phyloP scores from a whole-genome alignment of 2,329 filamentous ascomycete species.

The Chaetomium globosum region DNA sequence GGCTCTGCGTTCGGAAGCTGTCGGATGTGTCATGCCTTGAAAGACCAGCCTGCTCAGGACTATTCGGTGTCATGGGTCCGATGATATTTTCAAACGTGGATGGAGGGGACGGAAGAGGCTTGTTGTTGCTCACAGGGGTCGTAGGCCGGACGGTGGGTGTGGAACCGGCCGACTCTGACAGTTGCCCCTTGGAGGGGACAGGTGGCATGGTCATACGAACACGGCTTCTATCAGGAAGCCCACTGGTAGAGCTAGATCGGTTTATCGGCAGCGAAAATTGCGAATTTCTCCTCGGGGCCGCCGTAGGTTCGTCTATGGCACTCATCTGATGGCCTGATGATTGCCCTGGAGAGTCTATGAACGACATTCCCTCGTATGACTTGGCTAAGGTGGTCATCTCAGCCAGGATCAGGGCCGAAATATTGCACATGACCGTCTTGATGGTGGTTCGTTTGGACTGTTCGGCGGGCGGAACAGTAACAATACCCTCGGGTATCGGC shows the following conservation, averaged over 20 bases:
- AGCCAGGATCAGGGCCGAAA: conserved; percentile 71
- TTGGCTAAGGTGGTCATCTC: conserved; percentile 76
- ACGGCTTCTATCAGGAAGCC: conserved; percentile 60
- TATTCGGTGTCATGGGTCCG: conserved; percentile 43
- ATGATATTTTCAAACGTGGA: conserved; percentile 54
- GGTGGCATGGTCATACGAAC: conserved; percentile 84
- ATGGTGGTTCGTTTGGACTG: conserved; percentile 76
- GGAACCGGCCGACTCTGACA: conserved; percentile 50
- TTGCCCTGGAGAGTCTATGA: conserved; percentile 74
- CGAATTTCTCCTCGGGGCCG: conserved; percentile 55
- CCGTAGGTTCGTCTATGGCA: conserved; percentile 50
- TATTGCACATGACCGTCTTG: conserved; percentile 77
- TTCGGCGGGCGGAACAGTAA: conserved; percentile 68
- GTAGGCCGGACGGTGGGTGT: conserved; percentile 52
- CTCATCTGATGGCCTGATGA: conserved; percentile 48
- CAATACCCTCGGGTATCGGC: conserved; percentile 67
- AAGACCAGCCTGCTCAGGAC: conserved; percentile 46
- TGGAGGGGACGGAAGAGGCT: conserved; percentile 50
- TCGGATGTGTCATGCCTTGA: conserved; percentile 48
- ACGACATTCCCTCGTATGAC: conserved; percentile 70
- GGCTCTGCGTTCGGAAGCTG: conserved; percentile 53
- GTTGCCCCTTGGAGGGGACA: conserved; percentile 53
- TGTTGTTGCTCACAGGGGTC: conserved; percentile 50
- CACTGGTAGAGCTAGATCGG: conserved; percentile 58
- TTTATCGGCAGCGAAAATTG: conserved; percentile 53